Evolutionary conservation across 2,329 filamentous ascomycete genomes (phyloP), one percentile per base, ranked within the genome.

Genomic region (Setomelanomma holmii): DNA sequence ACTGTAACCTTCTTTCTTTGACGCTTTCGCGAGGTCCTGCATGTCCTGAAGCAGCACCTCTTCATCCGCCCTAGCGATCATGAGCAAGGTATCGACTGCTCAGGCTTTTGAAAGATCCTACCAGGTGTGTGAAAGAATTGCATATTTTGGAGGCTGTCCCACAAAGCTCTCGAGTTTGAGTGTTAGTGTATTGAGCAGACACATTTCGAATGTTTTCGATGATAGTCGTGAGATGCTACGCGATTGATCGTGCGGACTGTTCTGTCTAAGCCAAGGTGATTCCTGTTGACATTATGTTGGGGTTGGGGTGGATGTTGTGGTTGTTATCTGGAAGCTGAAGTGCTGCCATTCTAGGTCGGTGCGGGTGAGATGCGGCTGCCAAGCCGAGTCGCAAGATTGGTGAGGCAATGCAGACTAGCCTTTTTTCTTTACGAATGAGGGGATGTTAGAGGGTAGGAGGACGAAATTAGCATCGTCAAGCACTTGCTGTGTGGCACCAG

Each of bases 121-220:
- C 34, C 34, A 36, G 34, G 34, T 36, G 6, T 36, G 34, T 17
- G 34, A 36, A 6, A 36, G 34, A 17, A 36, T 36, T 8, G 34
- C 34, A 17, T 36, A 36, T 16, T 2, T 3, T 14, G 34, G 34
- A 7, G 34, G 34, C 1, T 39, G 20, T 14, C 16, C 46, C 5
- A 42, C 22, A 12, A 49, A 49, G 14, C 42, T 39, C 6, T 30
- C 44, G 3, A 47, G 42, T 23, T 30, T 12, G 4, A 43, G 24
- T 11, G n/a, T 43, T 17, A n/a, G 2, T 11, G 40, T 43, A n/a
- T 43, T 43, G 5, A 43, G 22, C 10, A 43, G 16, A n/a, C 23
- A 16, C 40, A 43, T 33, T 33, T 17, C 33, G 14, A 7, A 36
- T 8, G 3, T 10, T 3, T 16, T 16, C 6, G 34, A n/a, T n/a